A percentile compares a stretch with the other conserved stretches of the same genome.
Evolutionary conservation across 257 asterid genomes (phyloP).

Genomic region (Gynochthodes officinalis): DNA sequence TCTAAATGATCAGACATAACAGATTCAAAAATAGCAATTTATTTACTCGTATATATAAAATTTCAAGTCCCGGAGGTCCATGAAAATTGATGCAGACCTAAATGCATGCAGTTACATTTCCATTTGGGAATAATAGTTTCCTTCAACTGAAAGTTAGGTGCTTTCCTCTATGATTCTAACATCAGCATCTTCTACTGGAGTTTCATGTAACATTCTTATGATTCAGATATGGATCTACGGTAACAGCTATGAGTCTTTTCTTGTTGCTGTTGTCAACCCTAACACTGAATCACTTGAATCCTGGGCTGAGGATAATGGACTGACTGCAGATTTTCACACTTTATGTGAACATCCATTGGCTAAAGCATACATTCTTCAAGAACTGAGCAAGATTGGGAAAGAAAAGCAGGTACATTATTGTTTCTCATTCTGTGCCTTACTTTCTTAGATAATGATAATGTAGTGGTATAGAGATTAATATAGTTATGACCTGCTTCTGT

Average conservation of each 20-base stretch:
- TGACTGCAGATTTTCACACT: slow-evolving; percentile 38
- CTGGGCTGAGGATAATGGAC: slow-evolving; percentile 54
- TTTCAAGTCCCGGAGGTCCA: no score
- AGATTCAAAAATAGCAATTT: no score
- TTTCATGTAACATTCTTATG: no score
- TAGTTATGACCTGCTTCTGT: neutral
- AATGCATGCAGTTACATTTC: no score
- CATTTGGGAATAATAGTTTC: no score
- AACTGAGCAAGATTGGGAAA: slow-evolving; percentile 52
- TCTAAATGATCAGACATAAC: no score
- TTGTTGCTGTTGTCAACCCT: slow-evolving; percentile 81
- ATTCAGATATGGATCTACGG: slow-evolving; percentile 83
- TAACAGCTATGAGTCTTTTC: slow-evolving; percentile 72
- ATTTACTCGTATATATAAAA: no score
- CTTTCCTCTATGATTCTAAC: no score
- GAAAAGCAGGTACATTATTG: slow-evolving; percentile 56
- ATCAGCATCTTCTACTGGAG: no score
- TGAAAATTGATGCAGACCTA: no score
- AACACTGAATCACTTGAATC: slow-evolving; percentile 43
- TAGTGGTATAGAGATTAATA: no score
- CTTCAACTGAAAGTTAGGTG: no score
- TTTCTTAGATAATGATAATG: neutral
- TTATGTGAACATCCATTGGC: slow-evolving; percentile 53
- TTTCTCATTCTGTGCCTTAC: neutral
- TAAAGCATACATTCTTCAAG: slow-evolving; percentile 45